A percentile compares a stretch with the other conserved stretches of the same genome.
Conservation (phyloP, 2,329 filamentous ascomycete genomes). For the Clarireedia homoeocarpa region DNA sequence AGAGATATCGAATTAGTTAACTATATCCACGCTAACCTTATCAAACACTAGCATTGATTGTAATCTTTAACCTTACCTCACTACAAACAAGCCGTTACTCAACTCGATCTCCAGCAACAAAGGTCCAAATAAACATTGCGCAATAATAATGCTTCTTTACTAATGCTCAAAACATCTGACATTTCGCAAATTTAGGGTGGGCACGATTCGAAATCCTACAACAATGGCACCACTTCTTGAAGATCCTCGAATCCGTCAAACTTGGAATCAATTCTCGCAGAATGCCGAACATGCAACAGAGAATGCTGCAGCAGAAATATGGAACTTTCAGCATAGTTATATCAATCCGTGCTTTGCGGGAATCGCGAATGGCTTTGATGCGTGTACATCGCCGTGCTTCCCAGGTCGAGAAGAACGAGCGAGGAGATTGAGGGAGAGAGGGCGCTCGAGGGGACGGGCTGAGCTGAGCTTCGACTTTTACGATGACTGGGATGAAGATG, state of each 20-base stretch:
- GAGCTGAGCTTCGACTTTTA: constrained; percentile 95
- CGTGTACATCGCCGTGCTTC: constrained; percentile 63
- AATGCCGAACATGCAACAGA: constrained; percentile 88
- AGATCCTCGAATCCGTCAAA: constrained; percentile 85
- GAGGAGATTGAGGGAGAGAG: constrained; percentile 59
- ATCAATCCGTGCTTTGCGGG: constrained; percentile 71
- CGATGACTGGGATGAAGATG: constrained; percentile 80
- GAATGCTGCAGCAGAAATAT: constrained; percentile 84
- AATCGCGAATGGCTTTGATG: constrained; percentile 58
- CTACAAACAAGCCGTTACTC: no score
- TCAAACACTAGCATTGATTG: no score
- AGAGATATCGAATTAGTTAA: no score
- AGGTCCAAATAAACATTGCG: neutral
- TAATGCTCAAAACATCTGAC: neutral
- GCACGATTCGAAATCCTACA: no score
- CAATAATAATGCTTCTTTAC: constrained; percentile 4
- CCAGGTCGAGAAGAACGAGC: constrained; percentile 68
- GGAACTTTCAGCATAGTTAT: constrained; percentile 80
- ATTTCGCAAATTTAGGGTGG: no score
- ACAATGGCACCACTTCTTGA: constrained; percentile 43
- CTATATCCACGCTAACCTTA: neutral
- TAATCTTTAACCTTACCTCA: no score
- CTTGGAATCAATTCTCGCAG: constrained; percentile 85
- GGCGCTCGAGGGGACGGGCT: constrained; percentile 51
- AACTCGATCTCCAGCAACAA: neutral